phyloP scores from a whole-genome alignment of 257 asterid genomes.

The Lantana camara region DNA sequence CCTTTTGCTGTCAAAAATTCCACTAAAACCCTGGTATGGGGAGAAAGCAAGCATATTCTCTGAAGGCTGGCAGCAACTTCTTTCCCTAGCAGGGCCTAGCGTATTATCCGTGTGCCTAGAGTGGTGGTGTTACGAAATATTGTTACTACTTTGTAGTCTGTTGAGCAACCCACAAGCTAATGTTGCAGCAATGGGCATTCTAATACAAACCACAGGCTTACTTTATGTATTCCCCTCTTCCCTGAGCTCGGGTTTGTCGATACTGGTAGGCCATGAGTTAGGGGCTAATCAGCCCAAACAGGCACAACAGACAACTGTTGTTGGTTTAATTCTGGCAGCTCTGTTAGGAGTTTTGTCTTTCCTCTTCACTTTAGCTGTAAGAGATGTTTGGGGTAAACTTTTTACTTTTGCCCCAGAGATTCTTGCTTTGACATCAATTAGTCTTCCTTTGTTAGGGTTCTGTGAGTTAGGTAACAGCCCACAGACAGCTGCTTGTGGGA shows the following conservation, averaged over 20 bases:
- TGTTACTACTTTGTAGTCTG: constrained; percentile 43
- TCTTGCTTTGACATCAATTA: constrained; percentile 43
- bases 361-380: constrained; percentile 37
- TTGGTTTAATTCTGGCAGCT: constrained; percentile 46
- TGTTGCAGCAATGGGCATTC: constrained; percentile 54
- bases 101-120: constrained; percentile 52
- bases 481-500: constrained; percentile 53
- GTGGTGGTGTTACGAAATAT: constrained; percentile 60
- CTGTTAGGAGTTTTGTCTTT: constrained; percentile 51
- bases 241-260: constrained; percentile 42
- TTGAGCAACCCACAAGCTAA: constrained; percentile 43
- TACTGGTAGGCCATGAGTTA: constrained; percentile 48
- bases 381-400: constrained; percentile 51
- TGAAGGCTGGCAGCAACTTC: constrained; percentile 40
- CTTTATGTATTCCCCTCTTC: constrained; percentile 51
- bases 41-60: constrained; percentile 25
- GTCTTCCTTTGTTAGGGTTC: constrained; percentile 57
- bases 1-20: constrained; percentile 33
- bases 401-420: constrained; percentile 43
- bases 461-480: constrained; percentile 55
- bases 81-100: constrained; percentile 41
- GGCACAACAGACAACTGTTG: constrained; percentile 40
- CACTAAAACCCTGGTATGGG: constrained; percentile 48
- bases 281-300: constrained; percentile 51
- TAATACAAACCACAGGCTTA: constrained; percentile 51